These are phyloP conservation scores for Cryphonectria radicalis DNA, from an alignment of 2,329 filamentous ascomycete species.

Conservation along the genomic window DNA sequence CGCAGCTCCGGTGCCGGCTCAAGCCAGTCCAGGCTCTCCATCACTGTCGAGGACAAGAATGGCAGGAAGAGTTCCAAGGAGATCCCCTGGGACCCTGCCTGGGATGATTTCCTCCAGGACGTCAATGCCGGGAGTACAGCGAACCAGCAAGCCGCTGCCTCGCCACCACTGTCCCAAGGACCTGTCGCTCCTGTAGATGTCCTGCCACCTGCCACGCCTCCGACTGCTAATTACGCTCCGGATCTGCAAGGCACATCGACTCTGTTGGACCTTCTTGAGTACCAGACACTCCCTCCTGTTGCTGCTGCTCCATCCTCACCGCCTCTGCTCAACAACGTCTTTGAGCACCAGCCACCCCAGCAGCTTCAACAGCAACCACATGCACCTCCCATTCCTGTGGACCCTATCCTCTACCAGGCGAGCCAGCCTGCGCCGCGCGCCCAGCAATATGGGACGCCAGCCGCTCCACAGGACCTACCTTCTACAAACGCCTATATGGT, in stretches of 20 bases:
- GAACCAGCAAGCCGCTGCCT: not conserved
- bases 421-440: not conserved
- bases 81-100: not conserved
- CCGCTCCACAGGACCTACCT: not conserved
- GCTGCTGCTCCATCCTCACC: not conserved
- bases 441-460: not conserved
- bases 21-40: not conserved
- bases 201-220: not conserved
- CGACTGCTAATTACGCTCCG: not conserved
- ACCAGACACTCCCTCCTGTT: not conserved
- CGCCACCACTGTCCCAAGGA: not conserved
- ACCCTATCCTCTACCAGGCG: not conserved
- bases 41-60: not conserved
- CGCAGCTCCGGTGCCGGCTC: not conserved
- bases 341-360: not conserved
- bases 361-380: not conserved
- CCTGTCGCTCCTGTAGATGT: not conserved
- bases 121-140: not conserved
- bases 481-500: not conserved
- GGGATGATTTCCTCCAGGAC: not conserved
- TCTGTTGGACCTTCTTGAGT: not conserved
- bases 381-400: not conserved
- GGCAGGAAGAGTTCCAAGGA: slow-evolving; percentile 5
- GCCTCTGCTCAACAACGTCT: not conserved
- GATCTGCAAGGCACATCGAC: not conserved